phyloP scores from a whole-genome alignment of 129 eudicot species.

The Chrysanthemum seticuspe region DNA sequence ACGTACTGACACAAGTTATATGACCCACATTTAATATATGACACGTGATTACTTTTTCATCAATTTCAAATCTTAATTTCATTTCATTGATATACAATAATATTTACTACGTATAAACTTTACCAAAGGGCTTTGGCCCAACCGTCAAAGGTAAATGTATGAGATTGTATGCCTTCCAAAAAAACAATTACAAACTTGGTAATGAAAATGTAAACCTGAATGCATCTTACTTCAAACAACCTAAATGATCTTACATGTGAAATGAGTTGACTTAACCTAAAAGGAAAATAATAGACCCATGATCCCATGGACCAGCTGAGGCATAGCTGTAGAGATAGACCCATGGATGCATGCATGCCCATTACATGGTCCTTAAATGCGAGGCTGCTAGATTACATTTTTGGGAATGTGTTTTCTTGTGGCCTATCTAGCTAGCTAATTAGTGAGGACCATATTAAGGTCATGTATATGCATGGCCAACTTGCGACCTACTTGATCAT shows the following conservation, averaged over 20 bases:
- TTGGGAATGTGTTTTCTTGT: background rate
- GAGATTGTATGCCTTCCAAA: too few relatives aligned
- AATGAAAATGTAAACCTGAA: background rate
- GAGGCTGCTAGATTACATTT: conserved; percentile 2
- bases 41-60: too few relatives aligned
- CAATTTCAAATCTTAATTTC: too few relatives aligned
- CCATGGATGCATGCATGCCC: conserved; percentile 8
- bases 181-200: too few relatives aligned
- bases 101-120: too few relatives aligned
- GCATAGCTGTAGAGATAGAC: conserved; percentile 16
- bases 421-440: background rate
- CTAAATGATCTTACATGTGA: conserved; percentile 14
- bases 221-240: background rate
- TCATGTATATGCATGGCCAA: conserved; percentile 4
- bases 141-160: too few relatives aligned
- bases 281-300: conserved; percentile 17
- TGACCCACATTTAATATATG: too few relatives aligned
- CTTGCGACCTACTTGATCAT: conserved; percentile 14
- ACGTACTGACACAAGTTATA: too few relatives aligned
- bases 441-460: conserved; percentile 3
- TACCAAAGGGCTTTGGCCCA: too few relatives aligned
- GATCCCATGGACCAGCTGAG: conserved; percentile 12
- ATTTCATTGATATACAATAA: too few relatives aligned
- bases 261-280: background rate
- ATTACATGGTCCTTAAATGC: conserved; percentile 9